Percentiles rank a stretch among this genome's conserved stretches.
Evolutionary conservation across 1,139 yeast genomes (phyloP).

Genomic region (Zygoascus meyerae): DNA sequence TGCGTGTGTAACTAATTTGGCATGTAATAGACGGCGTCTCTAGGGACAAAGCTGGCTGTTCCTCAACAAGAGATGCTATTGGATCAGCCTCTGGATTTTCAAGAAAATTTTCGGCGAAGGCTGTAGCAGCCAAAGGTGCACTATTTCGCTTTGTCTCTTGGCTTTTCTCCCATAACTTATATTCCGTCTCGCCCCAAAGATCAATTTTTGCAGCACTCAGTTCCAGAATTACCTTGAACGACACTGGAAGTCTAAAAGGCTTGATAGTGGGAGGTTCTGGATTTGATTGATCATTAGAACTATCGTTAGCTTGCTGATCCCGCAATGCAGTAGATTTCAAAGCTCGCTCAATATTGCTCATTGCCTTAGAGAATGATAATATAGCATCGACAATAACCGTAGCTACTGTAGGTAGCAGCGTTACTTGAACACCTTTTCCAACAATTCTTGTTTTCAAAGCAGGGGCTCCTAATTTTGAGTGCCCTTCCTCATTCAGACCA

Average conservation of each 20-base stretch:
- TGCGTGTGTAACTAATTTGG: conserved; percentile 41
- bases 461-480: conserved; percentile 9
- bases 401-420: conserved; percentile 30
- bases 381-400: conserved; percentile 19
- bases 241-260: conserved; percentile 23
- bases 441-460: conserved; percentile 21
- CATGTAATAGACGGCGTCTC: conserved; percentile 75
- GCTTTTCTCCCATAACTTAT: conserved; percentile 10
- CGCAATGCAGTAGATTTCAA: neutral
- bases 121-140: neutral
- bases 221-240: conserved; percentile 21
- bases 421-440: conserved; percentile 31
- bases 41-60: conserved; percentile 50
- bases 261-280: too few relatives aligned
- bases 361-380: conserved; percentile 16
- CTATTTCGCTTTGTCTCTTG: neutral
- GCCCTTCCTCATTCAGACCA: too few relatives aligned
- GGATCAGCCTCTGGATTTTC: neutral
- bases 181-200: conserved; percentile 26
- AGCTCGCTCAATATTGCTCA: neutral
- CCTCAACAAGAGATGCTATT: neutral
- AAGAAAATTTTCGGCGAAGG: neutral
- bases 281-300: too few relatives aligned
- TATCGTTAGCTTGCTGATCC: conserved; percentile 17
- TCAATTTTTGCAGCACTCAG: conserved; percentile 28